Evolutionary conservation across 768 basidiomycete species (phyloP).

Genomic region (Tulasnella calospora): DNA sequence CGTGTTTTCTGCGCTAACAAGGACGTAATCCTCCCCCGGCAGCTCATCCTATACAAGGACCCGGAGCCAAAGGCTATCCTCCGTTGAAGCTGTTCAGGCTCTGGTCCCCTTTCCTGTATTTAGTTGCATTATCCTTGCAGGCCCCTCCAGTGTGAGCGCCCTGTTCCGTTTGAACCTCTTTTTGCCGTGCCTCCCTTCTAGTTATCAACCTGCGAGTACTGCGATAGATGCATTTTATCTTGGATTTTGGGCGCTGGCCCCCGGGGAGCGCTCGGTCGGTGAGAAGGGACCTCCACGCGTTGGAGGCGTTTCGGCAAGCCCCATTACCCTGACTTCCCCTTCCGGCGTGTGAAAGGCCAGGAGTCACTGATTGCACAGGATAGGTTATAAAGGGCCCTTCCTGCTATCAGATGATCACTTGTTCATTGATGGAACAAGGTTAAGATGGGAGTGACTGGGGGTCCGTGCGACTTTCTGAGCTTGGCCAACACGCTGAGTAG

Average conservation of each 20-base stretch:
- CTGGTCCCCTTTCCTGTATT: background rate
- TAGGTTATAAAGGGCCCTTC: background rate
- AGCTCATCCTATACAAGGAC: background rate
- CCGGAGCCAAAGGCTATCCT: background rate
- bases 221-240: background rate
- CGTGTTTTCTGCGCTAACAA: constrained; percentile 5
- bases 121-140: background rate
- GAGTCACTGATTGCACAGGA: background rate
- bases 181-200: background rate
- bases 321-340: background rate
- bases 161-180: background rate
- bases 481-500: background rate
- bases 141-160: background rate
- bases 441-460: background rate
- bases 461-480: background rate
- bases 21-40: constrained; percentile 8
- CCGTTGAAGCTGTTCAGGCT: background rate
- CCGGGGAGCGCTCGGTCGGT: too few species aligned
- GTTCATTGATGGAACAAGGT: background rate
- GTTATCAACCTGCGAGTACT: background rate
- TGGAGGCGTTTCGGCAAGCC: background rate
- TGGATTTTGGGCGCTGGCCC: background rate
- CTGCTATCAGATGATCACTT: background rate
- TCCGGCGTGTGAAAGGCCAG: background rate
- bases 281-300: too few species aligned